Evolutionary conservation across 768 basidiomycete genomes (phyloP), one percentile per base, ranked within the genome.

Genomic region (Tricholoma bakamatsutake): DNA sequence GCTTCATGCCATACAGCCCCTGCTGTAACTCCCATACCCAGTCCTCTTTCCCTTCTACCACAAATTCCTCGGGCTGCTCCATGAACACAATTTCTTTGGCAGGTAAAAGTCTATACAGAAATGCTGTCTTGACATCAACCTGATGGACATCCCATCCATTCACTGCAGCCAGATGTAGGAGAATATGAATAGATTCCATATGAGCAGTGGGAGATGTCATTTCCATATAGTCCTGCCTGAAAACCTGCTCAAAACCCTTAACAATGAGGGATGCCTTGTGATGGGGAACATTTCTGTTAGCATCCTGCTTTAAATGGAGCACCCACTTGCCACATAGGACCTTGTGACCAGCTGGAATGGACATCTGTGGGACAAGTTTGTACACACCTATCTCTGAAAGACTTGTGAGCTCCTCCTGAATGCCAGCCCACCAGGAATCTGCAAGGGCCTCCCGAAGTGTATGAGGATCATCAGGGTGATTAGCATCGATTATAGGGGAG

Each of bases 191-290:
- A 34, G 34, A 34, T 34, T 34, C 34, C 34, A 34, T 34, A 34
- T 11, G 9, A 34, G 34, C 34, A 34, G 34, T 34, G 9, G 34
- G 34, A 34, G 34, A 34, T 10, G 34, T 34, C 8, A 2, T 34
- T 11, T 34, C 34, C 6, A 34, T 10, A 34, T 34, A 34, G 9
- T 34, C 34, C 9, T 34, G 39, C 2, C 69, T 65, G 1, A 49
- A 53, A 2, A 68, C 57, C 50, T 75, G 73, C 0, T 64, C 50
- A 59, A 62, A 72, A 0, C 75, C 73, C 24, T 65, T 62, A 0
- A 72, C 68, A 24, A 67, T 63, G 15, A 71, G 64, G 5, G 73
- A 54, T 0, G 72, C 76, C 53, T 76, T 76, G 58, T 71, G 66
- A 1, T 64, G 54, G 2, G 40, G 40, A 17, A 71, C 53, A 0